Evolutionary conservation across 768 basidiomycete species (phyloP).

Genomic region (Terana coerulea): DNA sequence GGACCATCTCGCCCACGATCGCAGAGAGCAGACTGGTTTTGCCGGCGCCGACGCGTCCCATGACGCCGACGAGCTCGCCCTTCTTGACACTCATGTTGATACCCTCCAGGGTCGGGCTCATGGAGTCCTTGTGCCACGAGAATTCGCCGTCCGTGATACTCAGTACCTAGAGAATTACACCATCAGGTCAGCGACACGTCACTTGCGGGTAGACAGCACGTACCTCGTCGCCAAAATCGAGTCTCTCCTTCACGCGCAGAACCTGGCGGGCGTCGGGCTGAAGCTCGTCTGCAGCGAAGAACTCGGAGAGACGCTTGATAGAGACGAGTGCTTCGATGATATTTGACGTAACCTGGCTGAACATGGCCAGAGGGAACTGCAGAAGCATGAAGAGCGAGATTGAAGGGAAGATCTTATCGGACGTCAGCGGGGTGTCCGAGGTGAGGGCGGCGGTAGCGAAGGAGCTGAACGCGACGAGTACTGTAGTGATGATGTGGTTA

Average conservation of each 20-base stretch:
- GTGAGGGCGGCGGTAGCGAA: constrained; percentile 68
- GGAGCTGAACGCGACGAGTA: constrained; percentile 79
- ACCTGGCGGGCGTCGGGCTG: constrained; percentile 72
- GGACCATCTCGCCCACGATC: constrained; percentile 84
- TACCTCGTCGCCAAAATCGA: constrained; percentile 61
- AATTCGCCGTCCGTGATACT: constrained; percentile 78
- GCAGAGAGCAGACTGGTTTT: constrained; percentile 79
- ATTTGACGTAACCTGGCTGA: constrained; percentile 70
- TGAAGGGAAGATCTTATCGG: constrained; percentile 93
- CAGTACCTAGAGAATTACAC: constrained; percentile 48
- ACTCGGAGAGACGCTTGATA: constrained; percentile 69
- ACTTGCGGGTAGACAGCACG: not conserved
- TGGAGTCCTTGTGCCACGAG: constrained; percentile 60
- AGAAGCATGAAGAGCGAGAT: constrained; percentile 88
- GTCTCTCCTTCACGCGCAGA: constrained; percentile 31
- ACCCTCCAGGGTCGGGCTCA: constrained; percentile 66
- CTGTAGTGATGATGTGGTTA: constrained; percentile 21
- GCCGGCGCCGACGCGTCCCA: constrained; percentile 89
- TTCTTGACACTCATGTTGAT: constrained; percentile 74
- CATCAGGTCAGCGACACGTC: not conserved
- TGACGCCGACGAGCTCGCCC: constrained; percentile 80
- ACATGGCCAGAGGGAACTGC: constrained; percentile 83
- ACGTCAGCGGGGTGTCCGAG: constrained; percentile 68
- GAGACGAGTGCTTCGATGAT: constrained; percentile 87
- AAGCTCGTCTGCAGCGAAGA: constrained; percentile 76